These are phyloP conservation scores for Nicotiana rustica DNA, from an alignment of 305 asterid genomes.

Conservation along the genomic window DNA sequence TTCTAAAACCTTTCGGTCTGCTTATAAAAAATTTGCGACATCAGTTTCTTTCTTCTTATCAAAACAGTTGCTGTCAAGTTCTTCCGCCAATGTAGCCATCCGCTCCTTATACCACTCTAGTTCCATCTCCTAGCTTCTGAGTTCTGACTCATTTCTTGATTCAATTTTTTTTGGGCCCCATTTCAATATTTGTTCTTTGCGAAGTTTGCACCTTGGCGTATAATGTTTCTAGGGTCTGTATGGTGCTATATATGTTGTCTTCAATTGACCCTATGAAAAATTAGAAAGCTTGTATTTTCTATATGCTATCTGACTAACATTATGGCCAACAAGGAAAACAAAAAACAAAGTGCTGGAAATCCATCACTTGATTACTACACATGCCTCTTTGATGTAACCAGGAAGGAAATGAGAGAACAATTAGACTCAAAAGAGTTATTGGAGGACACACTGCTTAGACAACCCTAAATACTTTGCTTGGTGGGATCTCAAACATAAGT, in stretches of 20 bases:
- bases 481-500: neutral
- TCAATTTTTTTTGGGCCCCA: neutral
- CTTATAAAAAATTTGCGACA: no score
- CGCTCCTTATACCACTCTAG: neutral
- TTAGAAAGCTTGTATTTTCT: neutral
- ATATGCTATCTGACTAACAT: neutral
- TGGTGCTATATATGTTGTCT: conserved; percentile 21
- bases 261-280: neutral
- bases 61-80: neutral
- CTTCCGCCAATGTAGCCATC: neutral
- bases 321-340: no score
- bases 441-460: neutral
- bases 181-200: neutral
- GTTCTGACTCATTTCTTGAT: neutral
- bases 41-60: no score
- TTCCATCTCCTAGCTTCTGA: neutral
- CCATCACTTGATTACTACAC: neutral
- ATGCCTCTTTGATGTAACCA: conserved; percentile 26
- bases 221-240: neutral
- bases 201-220: neutral
- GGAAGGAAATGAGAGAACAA: conserved; percentile 31
- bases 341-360: conserved; percentile 1
- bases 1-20: neutral
- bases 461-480: neutral
- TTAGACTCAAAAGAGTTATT: conserved; percentile 11